Evolutionary conservation across 1,284 basidiomycete species (phyloP), one percentile per base, ranked within the genome.

Genomic region (Tremellales sp.): DNA sequence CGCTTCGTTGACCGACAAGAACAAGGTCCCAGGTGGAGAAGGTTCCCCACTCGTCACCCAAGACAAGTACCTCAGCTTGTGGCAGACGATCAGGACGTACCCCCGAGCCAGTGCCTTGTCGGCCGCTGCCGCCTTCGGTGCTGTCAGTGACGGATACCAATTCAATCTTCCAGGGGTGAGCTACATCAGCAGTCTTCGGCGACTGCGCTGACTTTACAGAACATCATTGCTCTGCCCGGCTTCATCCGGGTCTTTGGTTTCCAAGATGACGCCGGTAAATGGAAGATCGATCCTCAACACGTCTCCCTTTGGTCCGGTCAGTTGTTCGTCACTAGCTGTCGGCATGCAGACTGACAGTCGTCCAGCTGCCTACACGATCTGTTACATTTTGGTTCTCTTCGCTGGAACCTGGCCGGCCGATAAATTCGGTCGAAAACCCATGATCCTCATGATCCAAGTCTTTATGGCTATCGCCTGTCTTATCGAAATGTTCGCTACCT

Each of bases 341-440:
- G n/a, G n/a, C 29, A 33, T n/a, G n/a, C 29, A 33, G n/a, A n/a
- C 29, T 33, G 29, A 33, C 11, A 22, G n/a, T n/a, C n/a, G n/a
- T n/a, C 40, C 19, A 35, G 41, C 11, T 21, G 47, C 23, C 22
- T 44, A 48, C 29, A 48, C 43, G 11, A 31, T 17, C 22, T 17
- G 21, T 24, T 45, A 45, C 43, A 45, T 45, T 17, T 17, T 35
- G 4, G 43, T 33, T 7, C 43, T 45, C 12, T 24, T 45, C 3
- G 19, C 26, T n/a, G 43, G 43, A 26, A 43, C 41, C 25, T 43
- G 41, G 41, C 41, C 41, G 5, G 17, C 41, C 22, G 59, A 63
- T 48, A 33, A 45, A 15, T 53, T 52, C n/a, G 61, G 61, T 17
- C 54, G 61, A 29, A 60, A 58, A 43, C 23, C 37, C 15, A 45